These are phyloP conservation scores for Phytophthora pistaciae DNA, from an alignment of 352 stramenopile species.

Conservation along the genomic window DNA sequence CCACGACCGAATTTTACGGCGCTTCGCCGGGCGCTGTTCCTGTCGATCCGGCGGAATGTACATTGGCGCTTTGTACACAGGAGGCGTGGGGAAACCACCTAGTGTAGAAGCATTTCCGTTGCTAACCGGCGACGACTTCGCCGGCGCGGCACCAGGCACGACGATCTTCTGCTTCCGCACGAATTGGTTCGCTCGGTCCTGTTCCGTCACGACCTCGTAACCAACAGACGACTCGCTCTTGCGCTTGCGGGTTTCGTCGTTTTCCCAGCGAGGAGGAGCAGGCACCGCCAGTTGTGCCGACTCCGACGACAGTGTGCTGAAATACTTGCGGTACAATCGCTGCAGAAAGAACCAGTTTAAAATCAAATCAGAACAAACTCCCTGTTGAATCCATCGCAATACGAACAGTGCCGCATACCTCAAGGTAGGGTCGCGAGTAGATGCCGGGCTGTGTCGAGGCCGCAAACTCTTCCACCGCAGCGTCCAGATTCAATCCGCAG, in stretches of 20 bases:
- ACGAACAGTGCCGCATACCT: constrained; percentile 43
- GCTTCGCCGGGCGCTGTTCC: constrained; percentile 70
- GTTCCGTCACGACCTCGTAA: constrained; percentile 70
- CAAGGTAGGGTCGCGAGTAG: constrained; percentile 71
- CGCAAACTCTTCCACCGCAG: constrained; percentile 75
- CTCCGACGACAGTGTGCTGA: constrained; percentile 66
- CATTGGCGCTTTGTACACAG: constrained; percentile 76
- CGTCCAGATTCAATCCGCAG: constrained; percentile 64
- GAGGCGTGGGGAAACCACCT: constrained; percentile 38
- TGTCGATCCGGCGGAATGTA: constrained; percentile 75
- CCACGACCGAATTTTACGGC: constrained; percentile 90
- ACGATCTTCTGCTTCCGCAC: constrained; percentile 51
- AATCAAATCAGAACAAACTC: constrained; percentile 8
- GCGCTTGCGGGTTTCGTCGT: constrained; percentile 45
- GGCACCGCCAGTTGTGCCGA: constrained; percentile 57
- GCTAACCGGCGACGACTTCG: constrained; percentile 30
- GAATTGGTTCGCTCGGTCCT: constrained; percentile 71
- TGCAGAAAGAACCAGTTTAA: constrained; percentile 21
- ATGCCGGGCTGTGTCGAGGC: constrained; percentile 63
- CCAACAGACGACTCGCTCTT: constrained; percentile 54
- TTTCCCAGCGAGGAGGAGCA: constrained; percentile 73
- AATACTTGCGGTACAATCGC: constrained; percentile 86
- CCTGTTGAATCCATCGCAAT: neutral
- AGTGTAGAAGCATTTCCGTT: constrained; percentile 37
- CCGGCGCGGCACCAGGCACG: constrained; percentile 3